These are phyloP conservation scores for Flaveria brownii DNA, from an alignment of 129 eudicot species.

Conservation along the genomic window DNA sequence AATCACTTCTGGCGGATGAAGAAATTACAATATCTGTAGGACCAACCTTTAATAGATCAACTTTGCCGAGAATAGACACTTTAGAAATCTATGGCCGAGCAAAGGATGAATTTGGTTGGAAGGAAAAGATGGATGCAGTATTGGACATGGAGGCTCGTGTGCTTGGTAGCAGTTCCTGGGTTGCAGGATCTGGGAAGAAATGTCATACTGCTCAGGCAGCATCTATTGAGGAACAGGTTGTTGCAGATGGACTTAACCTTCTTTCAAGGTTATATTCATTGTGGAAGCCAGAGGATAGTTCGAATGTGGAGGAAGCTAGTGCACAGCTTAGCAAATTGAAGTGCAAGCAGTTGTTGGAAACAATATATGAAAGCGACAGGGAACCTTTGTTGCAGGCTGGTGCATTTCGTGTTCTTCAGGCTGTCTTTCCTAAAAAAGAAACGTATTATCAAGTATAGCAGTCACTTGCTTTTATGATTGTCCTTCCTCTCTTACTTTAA, in stretches of 20 bases:
- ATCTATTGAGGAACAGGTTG: slow-evolving; percentile 82
- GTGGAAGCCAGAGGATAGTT: slow-evolving; percentile 55
- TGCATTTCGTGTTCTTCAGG: slow-evolving; percentile 86
- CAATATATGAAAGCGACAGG: slow-evolving; percentile 81
- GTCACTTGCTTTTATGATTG: slow-evolving; percentile 10
- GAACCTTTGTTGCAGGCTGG: slow-evolving; percentile 87
- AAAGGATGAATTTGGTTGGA: slow-evolving; percentile 99
- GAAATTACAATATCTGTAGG: slow-evolving; percentile 74
- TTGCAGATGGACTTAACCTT: slow-evolving; percentile 95
- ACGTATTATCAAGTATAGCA: slow-evolving; percentile 73
- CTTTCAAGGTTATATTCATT: slow-evolving; percentile 60
- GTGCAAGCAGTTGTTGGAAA: slow-evolving; percentile 75
- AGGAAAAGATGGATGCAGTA: slow-evolving; percentile 97
- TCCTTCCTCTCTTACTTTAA: neutral
- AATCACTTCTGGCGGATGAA: slow-evolving; percentile 97
- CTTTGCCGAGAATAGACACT: slow-evolving; percentile 82
- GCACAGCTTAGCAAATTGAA: slow-evolving; percentile 53
- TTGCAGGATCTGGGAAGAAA: slow-evolving; percentile 70
- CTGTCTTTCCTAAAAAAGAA: slow-evolving; percentile 76
- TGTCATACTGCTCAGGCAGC: slow-evolving; percentile 57
- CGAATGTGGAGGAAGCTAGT: slow-evolving; percentile 57
- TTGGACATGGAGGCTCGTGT: slow-evolving; percentile 95
- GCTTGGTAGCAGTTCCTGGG: slow-evolving; percentile 73
- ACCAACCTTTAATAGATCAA: slow-evolving; percentile 73
- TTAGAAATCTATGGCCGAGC: slow-evolving; percentile 94